A percentile compares a stretch with the other conserved stretches of the same genome.
Conservation (phyloP, 1,284 basidiomycete species). For the Cryptococcus jaspeensis region DNA sequence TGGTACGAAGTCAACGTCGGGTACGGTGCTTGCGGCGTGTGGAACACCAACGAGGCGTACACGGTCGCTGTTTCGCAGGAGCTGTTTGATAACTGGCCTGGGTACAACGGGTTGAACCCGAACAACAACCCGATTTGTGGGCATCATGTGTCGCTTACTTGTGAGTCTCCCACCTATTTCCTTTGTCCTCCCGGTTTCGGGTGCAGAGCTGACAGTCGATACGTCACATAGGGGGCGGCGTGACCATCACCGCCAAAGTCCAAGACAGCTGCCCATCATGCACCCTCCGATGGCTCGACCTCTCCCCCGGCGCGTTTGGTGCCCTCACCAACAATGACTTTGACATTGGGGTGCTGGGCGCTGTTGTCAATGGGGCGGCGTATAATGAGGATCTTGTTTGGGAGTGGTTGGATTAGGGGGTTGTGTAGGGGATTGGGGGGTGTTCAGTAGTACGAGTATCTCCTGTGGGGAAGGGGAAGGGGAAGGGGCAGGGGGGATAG, state of each 20-base stretch:
- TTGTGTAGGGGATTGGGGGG: neutral
- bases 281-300: conserved; percentile 51
- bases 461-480: neutral
- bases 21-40: conserved; percentile 39
- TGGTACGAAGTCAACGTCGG: conserved; percentile 38
- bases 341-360: conserved; percentile 30
- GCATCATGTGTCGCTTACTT: conserved; percentile 49
- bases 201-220: no score
- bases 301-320: conserved; percentile 52
- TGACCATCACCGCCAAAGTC: conserved; percentile 50
- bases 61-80: conserved; percentile 52
- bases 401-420: conserved; percentile 14
- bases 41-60: conserved; percentile 22
- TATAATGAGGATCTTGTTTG: conserved; percentile 38
- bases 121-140: conserved; percentile 57
- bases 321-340: conserved; percentile 42
- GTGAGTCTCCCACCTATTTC: conserved; percentile 25
- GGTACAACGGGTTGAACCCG: conserved; percentile 50
- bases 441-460: neutral
- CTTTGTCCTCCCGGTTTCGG: no score
- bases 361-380: conserved; percentile 28
- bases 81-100: conserved; percentile 54
- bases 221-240: conserved; percentile 40
- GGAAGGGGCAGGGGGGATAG: neutral
- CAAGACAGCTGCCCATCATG: conserved; percentile 56